Evolutionary conservation across 805 yeast genomes (phyloP), one percentile per base, ranked within the genome.

Genomic region (Pichia phayaonensis): DNA sequence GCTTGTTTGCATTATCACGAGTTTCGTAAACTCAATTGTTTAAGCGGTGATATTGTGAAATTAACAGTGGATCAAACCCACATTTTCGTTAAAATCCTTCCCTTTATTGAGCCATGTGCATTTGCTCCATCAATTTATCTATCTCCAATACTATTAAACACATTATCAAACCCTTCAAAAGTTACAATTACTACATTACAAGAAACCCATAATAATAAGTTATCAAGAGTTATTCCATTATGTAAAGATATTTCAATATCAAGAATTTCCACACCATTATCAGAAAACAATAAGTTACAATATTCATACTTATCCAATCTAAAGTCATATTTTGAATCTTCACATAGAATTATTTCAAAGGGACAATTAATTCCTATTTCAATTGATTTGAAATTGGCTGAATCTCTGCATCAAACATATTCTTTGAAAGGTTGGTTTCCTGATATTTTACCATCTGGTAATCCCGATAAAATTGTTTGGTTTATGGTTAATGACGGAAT

Each of bases 401-500:
- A 74, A 54, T 73, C 87, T 1, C 60, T 84, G 57, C 75, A 73
- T 56, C 70, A 67, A 22, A 66, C 72, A 5, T 60, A 72, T 62
- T 56, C 61, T 22, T 18, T 22, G 13, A 44, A 31, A 23, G 51
- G 29, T n/a, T 53, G 53, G 11, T 61, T 61, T 15, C 70, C 71
- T 0, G 64, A 64, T 2, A 68, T 73, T 4, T 66, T 79, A 2
- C 89, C 90, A 0, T 65, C 70, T 3, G 88, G 87, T 0, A 73
- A 72, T 22, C 81, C 86, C 1, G 88, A 90, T 61, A 71, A 79
- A 0, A 76, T 90, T 20, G 95, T 90, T 0, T 92, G 97, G 97
- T 92, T 90, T 66, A 79, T 78, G 56, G 77, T 92, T 2, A 72
- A 78, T 2, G 83, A 77, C 8, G 69, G 82, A 4, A 60, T 69